phyloP scores from a whole-genome alignment of 2,329 filamentous ascomycete genomes.

The Ophiocordyceps unilateralis region DNA sequence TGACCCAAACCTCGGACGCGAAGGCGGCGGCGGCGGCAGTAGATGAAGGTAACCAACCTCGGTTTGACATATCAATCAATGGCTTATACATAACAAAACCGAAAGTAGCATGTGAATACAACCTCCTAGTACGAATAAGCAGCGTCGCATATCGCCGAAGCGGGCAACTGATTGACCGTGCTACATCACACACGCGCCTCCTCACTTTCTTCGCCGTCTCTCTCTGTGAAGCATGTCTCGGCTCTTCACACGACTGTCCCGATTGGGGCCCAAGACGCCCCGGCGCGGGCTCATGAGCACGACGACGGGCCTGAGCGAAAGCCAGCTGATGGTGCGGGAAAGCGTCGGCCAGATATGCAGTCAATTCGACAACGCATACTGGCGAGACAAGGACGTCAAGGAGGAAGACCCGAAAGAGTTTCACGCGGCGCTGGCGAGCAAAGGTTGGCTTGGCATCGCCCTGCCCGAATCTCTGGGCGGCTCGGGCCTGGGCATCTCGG shows the following conservation, averaged over 20 bases:
- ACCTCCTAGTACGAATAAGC: no score
- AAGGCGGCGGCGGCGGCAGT: no score
- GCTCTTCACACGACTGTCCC: background rate
- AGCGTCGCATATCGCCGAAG: no score
- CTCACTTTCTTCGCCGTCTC: no score
- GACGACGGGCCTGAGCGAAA: background rate
- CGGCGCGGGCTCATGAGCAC: background rate
- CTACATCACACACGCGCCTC: no score
- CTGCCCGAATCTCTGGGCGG: slow-evolving; percentile 60
- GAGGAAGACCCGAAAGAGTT: slow-evolving; percentile 58
- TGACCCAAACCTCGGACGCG: no score
- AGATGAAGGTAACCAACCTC: no score
- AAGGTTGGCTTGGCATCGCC: slow-evolving; percentile 70
- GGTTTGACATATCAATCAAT: no score
- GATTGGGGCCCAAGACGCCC: background rate
- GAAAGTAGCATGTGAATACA: no score
- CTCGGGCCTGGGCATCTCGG: slow-evolving; percentile 58
- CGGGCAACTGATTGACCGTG: no score
- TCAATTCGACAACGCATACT: slow-evolving; percentile 58
- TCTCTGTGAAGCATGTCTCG: background rate
- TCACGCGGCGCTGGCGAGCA: slow-evolving; percentile 54
- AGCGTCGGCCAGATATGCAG: slow-evolving; percentile 51
- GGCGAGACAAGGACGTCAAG: slow-evolving; percentile 54
- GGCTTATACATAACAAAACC: no score
- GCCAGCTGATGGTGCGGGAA: slow-evolving; percentile 53